A percentile compares a stretch with the other conserved stretches of the same genome.
Evolutionary conservation across 345 rosid genomes (phyloP).

Genomic region (Cochlearia excelsa): DNA sequence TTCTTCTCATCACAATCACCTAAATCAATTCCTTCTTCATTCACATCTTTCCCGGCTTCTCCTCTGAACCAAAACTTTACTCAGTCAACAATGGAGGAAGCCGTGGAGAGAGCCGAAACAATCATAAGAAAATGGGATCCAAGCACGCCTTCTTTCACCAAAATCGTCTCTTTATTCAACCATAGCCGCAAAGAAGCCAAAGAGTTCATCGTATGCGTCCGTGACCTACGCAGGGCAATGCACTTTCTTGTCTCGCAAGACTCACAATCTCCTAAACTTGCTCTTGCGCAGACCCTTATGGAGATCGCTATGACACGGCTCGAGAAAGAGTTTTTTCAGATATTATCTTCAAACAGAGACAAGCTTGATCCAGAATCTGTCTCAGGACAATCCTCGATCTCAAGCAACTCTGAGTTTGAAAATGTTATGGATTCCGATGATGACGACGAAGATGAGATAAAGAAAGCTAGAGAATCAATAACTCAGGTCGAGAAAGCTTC

Average conservation of each 20-base stretch:
- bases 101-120: conserved; percentile 43
- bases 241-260: conserved; percentile 44
- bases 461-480: conserved; percentile 38
- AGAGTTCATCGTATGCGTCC: conserved; percentile 44
- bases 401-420: conserved; percentile 38
- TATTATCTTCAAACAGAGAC: conserved; percentile 41
- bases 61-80: conserved; percentile 37
- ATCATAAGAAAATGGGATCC: conserved; percentile 64
- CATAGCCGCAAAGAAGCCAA: conserved; percentile 48
- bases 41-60: conserved; percentile 33
- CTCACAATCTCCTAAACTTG: conserved; percentile 47
- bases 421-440: conserved; percentile 19
- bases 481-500: conserved; percentile 42
- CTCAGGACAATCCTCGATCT: conserved; percentile 49
- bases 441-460: conserved; percentile 38
- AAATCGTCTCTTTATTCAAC: conserved; percentile 42
- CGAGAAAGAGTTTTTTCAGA: conserved; percentile 51
- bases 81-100: conserved; percentile 44
- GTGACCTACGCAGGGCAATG: conserved; percentile 53
- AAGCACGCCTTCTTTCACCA: conserved; percentile 40
- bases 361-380: conserved; percentile 53
- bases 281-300: conserved; percentile 59
- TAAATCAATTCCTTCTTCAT: conserved; percentile 21
- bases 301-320: conserved; percentile 67
- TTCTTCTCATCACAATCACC: conserved; percentile 35